Conservation (phyloP, 2,329 filamentous ascomycete genomes). For the Ilyonectria robusta region DNA sequence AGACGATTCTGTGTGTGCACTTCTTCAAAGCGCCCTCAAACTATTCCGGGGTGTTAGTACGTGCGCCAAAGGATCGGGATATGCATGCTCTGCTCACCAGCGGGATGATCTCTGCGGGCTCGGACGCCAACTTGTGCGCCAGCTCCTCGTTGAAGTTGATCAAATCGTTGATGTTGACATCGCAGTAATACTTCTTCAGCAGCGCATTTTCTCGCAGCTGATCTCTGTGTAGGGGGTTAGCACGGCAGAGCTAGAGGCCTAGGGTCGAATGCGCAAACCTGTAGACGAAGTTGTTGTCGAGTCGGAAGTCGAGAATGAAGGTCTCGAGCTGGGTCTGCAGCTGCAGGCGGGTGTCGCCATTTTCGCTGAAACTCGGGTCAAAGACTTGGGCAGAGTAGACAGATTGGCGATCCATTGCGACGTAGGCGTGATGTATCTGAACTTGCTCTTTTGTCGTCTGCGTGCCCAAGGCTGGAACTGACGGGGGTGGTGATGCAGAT, state of each 20-base stretch:
- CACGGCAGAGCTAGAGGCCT: neutral
- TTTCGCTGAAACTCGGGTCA: constrained; percentile 74
- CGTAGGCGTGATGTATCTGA: constrained; percentile 19
- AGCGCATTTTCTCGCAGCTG: constrained; percentile 96
- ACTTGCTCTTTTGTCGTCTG: constrained; percentile 25
- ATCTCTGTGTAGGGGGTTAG: constrained; percentile 72
- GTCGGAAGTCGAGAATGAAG: constrained; percentile 93
- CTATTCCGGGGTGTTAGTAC: constrained; percentile 60
- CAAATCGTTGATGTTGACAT: constrained; percentile 94
- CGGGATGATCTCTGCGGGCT: constrained; percentile 93
- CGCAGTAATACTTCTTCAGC: constrained; percentile 94
- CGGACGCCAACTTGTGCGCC: constrained; percentile 88
- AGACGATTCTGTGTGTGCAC: constrained; percentile 94
- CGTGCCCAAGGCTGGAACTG: constrained; percentile 29
- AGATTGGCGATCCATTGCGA: constrained; percentile 86
- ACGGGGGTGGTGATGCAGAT: constrained; percentile 39
- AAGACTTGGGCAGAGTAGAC: constrained; percentile 89
- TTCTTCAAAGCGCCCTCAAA: constrained; percentile 92
- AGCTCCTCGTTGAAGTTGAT: constrained; percentile 98
- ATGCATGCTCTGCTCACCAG: constrained; percentile 69
- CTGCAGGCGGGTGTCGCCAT: constrained; percentile 78
- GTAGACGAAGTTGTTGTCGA: constrained; percentile 96
- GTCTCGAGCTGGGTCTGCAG: constrained; percentile 86
- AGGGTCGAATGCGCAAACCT: constrained; percentile 68
- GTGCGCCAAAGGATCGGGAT: neutral